phyloP scores from a whole-genome alignment of 306 rosid genomes.

The Vigna reflexopilosa region DNA sequence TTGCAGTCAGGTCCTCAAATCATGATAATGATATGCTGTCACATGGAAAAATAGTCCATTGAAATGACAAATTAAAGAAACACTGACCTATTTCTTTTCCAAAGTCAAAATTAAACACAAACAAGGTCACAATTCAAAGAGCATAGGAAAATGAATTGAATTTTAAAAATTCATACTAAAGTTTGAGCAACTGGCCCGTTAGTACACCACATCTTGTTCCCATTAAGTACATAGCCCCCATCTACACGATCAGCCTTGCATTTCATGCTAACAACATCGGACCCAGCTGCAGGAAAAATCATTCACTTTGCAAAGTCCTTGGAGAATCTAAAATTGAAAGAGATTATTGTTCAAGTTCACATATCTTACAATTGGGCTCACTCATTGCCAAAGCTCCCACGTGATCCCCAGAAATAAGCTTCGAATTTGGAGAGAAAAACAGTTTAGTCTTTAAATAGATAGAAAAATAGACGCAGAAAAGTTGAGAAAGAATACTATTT shows the following conservation, averaged over 20 bases:
- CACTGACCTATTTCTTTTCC: conserved; percentile 14
- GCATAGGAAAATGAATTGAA: conserved; percentile 20
- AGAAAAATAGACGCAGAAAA: conserved; percentile 8
- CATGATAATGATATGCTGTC: conserved; percentile 23
- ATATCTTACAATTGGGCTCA: conserved; percentile 86
- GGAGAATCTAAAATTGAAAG: conserved; percentile 31
- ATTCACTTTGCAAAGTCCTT: conserved; percentile 33
- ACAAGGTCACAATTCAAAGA: conserved; percentile 18
- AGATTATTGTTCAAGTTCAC: conserved; percentile 29
- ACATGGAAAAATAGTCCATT: background rate
- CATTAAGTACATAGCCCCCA: conserved; percentile 83
- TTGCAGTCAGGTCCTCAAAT: conserved; percentile 27
- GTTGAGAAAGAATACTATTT: conserved; percentile 11
- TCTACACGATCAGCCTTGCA: conserved; percentile 93
- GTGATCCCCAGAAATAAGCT: conserved; percentile 97
- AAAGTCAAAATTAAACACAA: conserved; percentile 7
- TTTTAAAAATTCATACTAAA: conserved; percentile 57
- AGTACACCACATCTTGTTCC: conserved; percentile 99
- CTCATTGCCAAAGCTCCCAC: conserved; percentile 99
- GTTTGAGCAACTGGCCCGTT: conserved; percentile 96
- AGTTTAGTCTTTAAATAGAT: conserved; percentile 32
- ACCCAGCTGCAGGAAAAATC: conserved; percentile 74
- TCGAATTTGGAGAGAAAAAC: conserved; percentile 36
- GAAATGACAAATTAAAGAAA: conserved; percentile 29
- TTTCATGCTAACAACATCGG: conserved; percentile 98